A percentile compares a stretch with the other conserved stretches of the same genome.
Conservation (phyloP, 768 basidiomycete species). For the Calocybe gangraenosa region DNA sequence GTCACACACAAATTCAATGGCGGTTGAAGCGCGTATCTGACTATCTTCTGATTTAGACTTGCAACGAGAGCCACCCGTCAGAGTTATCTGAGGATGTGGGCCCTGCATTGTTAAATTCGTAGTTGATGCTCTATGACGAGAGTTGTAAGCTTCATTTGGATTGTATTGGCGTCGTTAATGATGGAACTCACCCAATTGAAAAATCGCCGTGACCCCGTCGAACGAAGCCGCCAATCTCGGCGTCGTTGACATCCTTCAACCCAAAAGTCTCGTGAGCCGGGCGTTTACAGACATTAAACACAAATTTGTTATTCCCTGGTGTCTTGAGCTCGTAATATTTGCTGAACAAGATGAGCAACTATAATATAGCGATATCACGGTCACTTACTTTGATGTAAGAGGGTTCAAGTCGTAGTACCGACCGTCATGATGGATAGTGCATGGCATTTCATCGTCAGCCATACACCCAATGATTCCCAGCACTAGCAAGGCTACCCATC, state of each 20-base stretch:
- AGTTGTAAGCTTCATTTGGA: too few relatives aligned
- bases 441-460: constrained; percentile 50
- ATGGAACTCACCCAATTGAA: constrained; percentile 56
- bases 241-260: constrained; percentile 43
- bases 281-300: constrained; percentile 62
- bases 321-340: constrained; percentile 60
- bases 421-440: constrained; percentile 51
- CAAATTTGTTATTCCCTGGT: constrained; percentile 39
- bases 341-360: constrained; percentile 30
- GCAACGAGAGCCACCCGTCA: constrained; percentile 66
- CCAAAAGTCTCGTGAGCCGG: constrained; percentile 58
- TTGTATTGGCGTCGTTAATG: background rate
- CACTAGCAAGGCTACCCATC: constrained; percentile 3
- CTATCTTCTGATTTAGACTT: constrained; percentile 33
- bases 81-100: constrained; percentile 49
- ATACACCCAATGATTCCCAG: constrained; percentile 8
- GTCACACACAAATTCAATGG: constrained; percentile 78
- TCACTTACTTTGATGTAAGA: constrained; percentile 50
- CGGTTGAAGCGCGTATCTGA: constrained; percentile 52
- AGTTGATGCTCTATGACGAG: constrained; percentile 41
- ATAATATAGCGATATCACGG: constrained; percentile 5
- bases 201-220: constrained; percentile 63
- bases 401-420: constrained; percentile 67
- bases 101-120: constrained; percentile 55
- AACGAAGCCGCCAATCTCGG: constrained; percentile 60